Evolutionary conservation across 768 basidiomycete species (phyloP), one percentile per base, ranked within the genome.

Genomic region (Boletus insuetus): DNA sequence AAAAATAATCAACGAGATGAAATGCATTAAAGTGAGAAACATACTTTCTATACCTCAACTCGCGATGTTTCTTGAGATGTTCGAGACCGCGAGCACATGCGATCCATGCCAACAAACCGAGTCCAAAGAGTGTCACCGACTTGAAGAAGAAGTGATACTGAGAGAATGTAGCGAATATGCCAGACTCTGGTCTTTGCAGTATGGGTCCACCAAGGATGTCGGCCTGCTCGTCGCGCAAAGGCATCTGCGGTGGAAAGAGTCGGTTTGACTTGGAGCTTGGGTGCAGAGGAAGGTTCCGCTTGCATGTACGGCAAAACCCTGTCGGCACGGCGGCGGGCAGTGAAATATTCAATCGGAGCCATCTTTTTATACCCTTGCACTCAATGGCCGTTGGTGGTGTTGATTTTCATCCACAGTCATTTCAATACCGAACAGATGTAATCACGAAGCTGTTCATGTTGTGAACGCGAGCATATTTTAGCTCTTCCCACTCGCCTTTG

Each of bases 131-230:
- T 26, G 69, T 64, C 61, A 73, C 77, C 58, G 67, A 68, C 58
- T 67, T 70, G 67, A 77, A 71, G n/a, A 66, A 46, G 19, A 61
- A 20, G 14, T 77, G 73, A 56, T 79, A 69, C 50, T 65, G 64
- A 29, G 72, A 73, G 67, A 74, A 73, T 46, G 63, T 56, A 40
- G 64, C 62, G 42, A 72, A 58, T 39, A 66, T 58, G 56, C 62
- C 54, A n/a, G 46, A 51, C 19, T 64, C 56, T 10, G 71, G 71
- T 51, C 56, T 66, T 55, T 77, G 79, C 56, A 78, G 64, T 32
- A 77, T 78, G 53, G 75, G 74, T 48, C 82, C 80, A 55, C 86
- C 87, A 13, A 90, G 80, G 56, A 91, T 89, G 74, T 90, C 89
- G 61, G 82, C 80, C 53, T 78, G 77, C 66, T 89, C 86, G 75